Evolutionary conservation across 2,329 filamentous ascomycete species (phyloP), one percentile per base, ranked within the genome.

Genomic region (Xylariaceae sp.): DNA sequence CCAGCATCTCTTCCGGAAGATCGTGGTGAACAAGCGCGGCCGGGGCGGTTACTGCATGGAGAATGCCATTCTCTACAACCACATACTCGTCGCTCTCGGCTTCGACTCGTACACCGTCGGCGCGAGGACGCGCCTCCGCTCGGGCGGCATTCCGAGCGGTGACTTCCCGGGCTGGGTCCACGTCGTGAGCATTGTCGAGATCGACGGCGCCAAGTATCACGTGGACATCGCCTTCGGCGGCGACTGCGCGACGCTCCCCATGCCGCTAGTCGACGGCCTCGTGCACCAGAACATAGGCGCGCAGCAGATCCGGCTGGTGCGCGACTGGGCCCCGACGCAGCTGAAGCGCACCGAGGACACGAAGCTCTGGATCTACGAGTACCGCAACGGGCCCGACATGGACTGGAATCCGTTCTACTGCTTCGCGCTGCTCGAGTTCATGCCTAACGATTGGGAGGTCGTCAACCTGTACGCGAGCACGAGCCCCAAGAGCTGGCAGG

Each of bases 171-270:
- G 78, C 21, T 77, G 80, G 81, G 72, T 76, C 13, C 84, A 87
- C 66, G 79, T 86, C 63, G 74, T 86, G 43, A 79, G 83, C 60
- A 80, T 87, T 49, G 76, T 86, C 40, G 79, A 75, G 1, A 71
- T 88, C 32, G 65, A 73, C 5, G 72, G 71, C 26, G n/a, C 34
- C 9, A 71, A 73, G 53, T 84, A 78, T 68, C 70, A 78, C 63
- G 67, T 81, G 9, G 86, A 88, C 64, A 80, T 85, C 10, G 81
- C 78, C 4, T 88, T 88, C 63, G 85, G 85, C 44, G 80, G 80
- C 18, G 80, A 84, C 61, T 80, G 80, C 7, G 74, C 83, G 2
- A 84, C 79, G 1, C 68, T 70, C 15, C 84, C 85, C 6, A 67
- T 88, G 36, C 76, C 76, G 1, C 69, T 88, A 1, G 64, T 73